These are phyloP conservation scores for Colletotrichum eremochloae DNA, from an alignment of 2,329 filamentous ascomycete genomes.

Conservation along the genomic window DNA sequence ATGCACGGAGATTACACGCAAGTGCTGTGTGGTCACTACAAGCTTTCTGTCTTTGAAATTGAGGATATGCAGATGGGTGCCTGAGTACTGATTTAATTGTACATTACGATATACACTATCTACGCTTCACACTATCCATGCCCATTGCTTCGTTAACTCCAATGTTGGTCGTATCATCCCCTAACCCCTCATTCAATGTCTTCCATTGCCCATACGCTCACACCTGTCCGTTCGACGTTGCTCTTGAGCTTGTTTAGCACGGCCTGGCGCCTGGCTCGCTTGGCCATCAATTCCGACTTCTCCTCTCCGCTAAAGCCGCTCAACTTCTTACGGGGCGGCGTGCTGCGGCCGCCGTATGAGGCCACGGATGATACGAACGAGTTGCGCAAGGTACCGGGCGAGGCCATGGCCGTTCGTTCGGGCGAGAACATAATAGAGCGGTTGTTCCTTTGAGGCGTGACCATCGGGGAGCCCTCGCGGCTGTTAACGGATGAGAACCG, in stretches of 20 bases:
- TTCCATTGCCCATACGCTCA: conserved; percentile 64
- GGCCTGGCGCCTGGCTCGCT: conserved; percentile 65
- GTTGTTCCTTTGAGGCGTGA: conserved; percentile 55
- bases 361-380: conserved; percentile 58
- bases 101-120: conserved; percentile 41
- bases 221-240: conserved; percentile 64
- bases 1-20: neutral
- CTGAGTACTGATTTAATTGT: conserved; percentile 27
- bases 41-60: neutral
- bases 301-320: conserved; percentile 72
- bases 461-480: conserved; percentile 59
- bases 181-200: conserved; percentile 56
- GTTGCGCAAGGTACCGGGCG: conserved; percentile 57
- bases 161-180: neutral
- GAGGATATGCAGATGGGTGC: neutral
- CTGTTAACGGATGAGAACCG: conserved; percentile 61
- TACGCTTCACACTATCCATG: conserved; percentile 28
- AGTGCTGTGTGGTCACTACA: neutral
- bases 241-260: conserved; percentile 66
- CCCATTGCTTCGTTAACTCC: conserved; percentile 30
- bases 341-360: conserved; percentile 52
- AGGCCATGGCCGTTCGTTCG: conserved; percentile 55
- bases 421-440: conserved; percentile 56
- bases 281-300: conserved; percentile 68
- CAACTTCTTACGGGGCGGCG: conserved; percentile 71